A percentile compares a stretch with the other conserved stretches of the same genome.
Conservation (phyloP, 2,329 filamentous ascomycete species). For the Westerdykella sp. region DNA sequence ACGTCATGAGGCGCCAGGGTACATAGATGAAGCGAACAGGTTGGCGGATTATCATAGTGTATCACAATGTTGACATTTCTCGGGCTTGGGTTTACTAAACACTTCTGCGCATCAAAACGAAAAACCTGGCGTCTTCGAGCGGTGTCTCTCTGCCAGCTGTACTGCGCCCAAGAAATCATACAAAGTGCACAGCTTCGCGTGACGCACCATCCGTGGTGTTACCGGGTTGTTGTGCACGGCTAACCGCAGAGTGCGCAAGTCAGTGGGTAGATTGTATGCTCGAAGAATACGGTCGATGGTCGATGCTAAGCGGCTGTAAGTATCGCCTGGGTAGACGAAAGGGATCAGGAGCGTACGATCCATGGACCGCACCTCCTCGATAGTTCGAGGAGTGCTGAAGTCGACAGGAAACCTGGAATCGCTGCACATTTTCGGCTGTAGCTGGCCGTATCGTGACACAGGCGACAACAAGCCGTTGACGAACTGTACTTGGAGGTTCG, state of each 20-base stretch:
- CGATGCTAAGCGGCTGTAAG: constrained; percentile 10
- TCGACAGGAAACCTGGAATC: constrained; percentile 27
- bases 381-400: constrained; percentile 19
- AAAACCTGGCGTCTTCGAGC: constrained; percentile 9
- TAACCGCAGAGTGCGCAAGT: constrained; percentile 15
- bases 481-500: constrained; percentile 20
- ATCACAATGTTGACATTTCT: no score
- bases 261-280: constrained; percentile 21
- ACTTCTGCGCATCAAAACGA: constrained; percentile 4
- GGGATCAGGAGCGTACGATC: constrained; percentile 11
- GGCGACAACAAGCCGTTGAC: constrained; percentile 23
- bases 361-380: constrained; percentile 19
- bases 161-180: constrained; percentile 22
- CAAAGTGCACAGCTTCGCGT: constrained; percentile 19
- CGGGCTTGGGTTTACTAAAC: not conserved
- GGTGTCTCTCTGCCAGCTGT: constrained; percentile 15
- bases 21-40: not conserved
- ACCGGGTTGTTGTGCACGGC: constrained; percentile 9
- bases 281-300: constrained; percentile 24
- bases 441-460: constrained; percentile 15
- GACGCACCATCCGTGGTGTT: constrained; percentile 10
- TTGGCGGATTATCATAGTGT: no score
- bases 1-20: not conserved
- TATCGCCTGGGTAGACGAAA: not conserved
- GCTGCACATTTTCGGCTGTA: constrained; percentile 29